These are phyloP conservation scores for Phytophthora citrophthora DNA, from an alignment of 352 stramenopile species.

Conservation along the genomic window DNA sequence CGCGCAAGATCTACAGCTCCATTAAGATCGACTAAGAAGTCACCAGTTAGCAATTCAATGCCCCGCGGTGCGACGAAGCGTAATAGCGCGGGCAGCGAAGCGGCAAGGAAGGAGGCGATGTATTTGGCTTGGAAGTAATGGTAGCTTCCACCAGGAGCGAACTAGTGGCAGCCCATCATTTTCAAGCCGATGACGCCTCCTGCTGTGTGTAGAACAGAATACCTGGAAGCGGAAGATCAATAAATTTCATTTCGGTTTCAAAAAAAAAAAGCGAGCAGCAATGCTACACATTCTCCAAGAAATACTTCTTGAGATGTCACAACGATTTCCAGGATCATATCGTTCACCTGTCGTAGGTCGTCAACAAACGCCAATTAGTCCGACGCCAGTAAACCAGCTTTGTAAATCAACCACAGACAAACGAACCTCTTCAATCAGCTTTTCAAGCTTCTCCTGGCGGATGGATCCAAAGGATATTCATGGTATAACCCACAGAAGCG, in stretches of 20 bases:
- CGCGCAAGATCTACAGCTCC: constrained; percentile 98
- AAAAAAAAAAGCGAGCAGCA: constrained; percentile 8
- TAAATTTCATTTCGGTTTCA: constrained; percentile 38
- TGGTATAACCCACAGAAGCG: constrained; percentile 28
- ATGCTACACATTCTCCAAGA: not conserved
- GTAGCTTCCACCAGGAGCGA: constrained; percentile 12
- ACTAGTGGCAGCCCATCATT: constrained; percentile 9
- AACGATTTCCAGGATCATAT: constrained; percentile 77
- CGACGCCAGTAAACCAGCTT: not conserved
- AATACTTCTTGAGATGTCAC: not conserved
- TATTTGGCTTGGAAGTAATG: not conserved
- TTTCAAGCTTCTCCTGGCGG: constrained; percentile 54
- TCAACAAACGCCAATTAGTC: constrained; percentile 8
- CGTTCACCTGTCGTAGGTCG: constrained; percentile 73
- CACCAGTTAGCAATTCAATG: constrained; percentile 30
- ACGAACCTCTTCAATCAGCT: constrained; percentile 62
- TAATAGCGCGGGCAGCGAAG: constrained; percentile 12
- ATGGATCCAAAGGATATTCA: constrained; percentile 44
- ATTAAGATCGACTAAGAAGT: constrained; percentile 92
- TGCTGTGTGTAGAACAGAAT: constrained; percentile 38
- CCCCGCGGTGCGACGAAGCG: constrained; percentile 14
- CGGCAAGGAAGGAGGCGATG: constrained; percentile 6
- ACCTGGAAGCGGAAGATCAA: constrained; percentile 31
- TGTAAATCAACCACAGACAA: not conserved
- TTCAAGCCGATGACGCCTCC: constrained; percentile 14